Conservation (phyloP, 345 rosid species). For the Lagerstroemia speciosa region DNA sequence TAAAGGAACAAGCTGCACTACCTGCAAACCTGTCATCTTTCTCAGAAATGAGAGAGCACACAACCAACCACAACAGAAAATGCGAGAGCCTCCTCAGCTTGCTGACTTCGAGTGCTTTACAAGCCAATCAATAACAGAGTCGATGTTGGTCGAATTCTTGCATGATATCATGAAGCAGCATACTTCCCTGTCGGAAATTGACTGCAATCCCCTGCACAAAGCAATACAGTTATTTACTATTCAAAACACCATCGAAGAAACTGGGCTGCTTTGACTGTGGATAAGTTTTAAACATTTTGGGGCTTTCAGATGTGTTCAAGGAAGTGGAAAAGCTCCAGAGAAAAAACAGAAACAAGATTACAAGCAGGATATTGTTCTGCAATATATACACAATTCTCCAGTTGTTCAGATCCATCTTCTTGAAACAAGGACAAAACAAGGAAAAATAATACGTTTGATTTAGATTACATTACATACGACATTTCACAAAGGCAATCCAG, state of each 20-base stretch:
- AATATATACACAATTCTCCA: neutral
- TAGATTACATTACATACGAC: neutral
- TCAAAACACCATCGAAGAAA: neutral
- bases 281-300: too few species aligned
- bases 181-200: conserved; percentile 74
- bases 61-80: neutral
- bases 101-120: conserved; percentile 68
- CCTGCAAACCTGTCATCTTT: neutral
- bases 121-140: conserved; percentile 86
- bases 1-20: neutral
- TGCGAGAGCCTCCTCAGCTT: neutral
- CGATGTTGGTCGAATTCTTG: conserved; percentile 87
- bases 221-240: neutral
- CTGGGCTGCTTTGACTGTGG: neutral
- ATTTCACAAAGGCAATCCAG: neutral
- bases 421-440: neutral
- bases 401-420: neutral
- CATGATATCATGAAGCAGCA: conserved; percentile 98
- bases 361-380: neutral
- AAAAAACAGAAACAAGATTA: neutral
- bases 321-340: neutral
- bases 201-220: conserved; percentile 64
- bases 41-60: neutral
- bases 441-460: neutral
- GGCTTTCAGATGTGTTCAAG: neutral